Percentiles rank a stretch among this genome's conserved stretches.
Evolutionary conservation across 495 filamentous ascomycete species (phyloP).

Genomic region (Massariosphaeria phaeospora): DNA sequence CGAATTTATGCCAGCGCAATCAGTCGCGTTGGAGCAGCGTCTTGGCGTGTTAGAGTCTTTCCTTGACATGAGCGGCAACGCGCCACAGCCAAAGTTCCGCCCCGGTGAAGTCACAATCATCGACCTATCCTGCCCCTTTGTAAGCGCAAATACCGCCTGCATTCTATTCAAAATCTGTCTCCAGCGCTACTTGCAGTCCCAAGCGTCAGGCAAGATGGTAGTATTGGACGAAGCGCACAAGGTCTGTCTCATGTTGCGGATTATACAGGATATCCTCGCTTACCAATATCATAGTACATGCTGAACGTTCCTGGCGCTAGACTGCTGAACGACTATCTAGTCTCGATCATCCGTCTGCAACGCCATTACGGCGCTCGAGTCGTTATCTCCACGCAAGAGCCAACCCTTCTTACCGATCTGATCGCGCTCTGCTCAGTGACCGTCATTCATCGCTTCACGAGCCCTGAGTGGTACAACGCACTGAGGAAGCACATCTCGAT

Average conservation of each 20-base stretch:
- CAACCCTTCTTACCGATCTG: slow-evolving; percentile 63
- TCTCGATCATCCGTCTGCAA: slow-evolving; percentile 63
- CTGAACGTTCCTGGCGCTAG: too few species aligned
- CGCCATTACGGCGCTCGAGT: slow-evolving; percentile 63
- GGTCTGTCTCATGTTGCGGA: too few species aligned
- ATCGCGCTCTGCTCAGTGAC: slow-evolving; percentile 68
- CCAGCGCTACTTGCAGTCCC: not conserved
- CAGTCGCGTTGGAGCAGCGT: slow-evolving; percentile 39
- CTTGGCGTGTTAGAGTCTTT: slow-evolving; percentile 47
- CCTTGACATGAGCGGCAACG: too few species aligned
- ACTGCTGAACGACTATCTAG: slow-evolving; percentile 59
- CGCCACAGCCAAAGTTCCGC: slow-evolving; percentile 25
- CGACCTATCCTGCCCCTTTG: slow-evolving; percentile 68
- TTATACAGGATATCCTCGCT: slow-evolving; percentile 43
- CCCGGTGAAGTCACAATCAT: slow-evolving; percentile 63
- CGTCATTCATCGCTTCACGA: slow-evolving; percentile 69
- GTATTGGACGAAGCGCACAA: slow-evolving; percentile 59
- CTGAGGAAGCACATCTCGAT: slow-evolving; percentile 37
- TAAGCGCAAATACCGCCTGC: slow-evolving; percentile 62
- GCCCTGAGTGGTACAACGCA: slow-evolving; percentile 60
- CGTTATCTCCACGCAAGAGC: slow-evolving; percentile 74
- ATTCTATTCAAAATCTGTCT: slow-evolving; percentile 61
- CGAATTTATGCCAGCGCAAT: slow-evolving; percentile 37
- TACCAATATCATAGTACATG: too few species aligned
- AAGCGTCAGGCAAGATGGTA: slow-evolving; percentile 45